Base-by-base conservation (phyloP, 1,284 basidiomycete genomes). In the Pseudozyma pruni region DNA sequence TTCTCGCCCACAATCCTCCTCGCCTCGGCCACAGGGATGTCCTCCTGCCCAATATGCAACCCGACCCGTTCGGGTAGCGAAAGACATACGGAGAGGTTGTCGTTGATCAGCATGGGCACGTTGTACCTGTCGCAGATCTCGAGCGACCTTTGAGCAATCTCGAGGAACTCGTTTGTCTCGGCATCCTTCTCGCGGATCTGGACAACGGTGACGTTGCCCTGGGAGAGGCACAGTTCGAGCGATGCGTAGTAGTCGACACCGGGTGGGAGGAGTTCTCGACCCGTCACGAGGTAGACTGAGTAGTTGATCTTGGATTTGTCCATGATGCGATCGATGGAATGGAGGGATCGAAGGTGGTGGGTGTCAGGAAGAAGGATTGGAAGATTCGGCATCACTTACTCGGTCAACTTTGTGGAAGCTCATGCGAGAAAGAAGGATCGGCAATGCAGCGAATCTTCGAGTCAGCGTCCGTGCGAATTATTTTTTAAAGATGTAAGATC, bases 41-140 rank as follows among this genome's bases (percentile, higher is more conserved):
- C 94, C 0, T 88, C 88, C 84, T 98, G 94, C 4, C 94, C 94
- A 46, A 98, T 85, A 78, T 98, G 94, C 10, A 97, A 88, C 6
- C 92, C 94, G 45, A 89, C 88, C 2, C 89, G 90, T 9, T 81
- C 82, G 46, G 79, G 73, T 1, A 81, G 72, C 7, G 69, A 64
- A 4, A 74, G 61, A 14, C 73, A 75, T 2, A 81, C 74, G 32
- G 68, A 55, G 13, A 81, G 51, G 23, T 76, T 79, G 54, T 81
- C 80, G 47, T 98, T 97, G 84, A 98, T 91, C 59, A 98, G 85
- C 25, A 98, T 85, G 0, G 92, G 93, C 19, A 96, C 88, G 45
- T 87, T 86, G 85, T 94, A 91, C 83, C 87, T 87, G 75, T 89
- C 87, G 79, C 92, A 94, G 20, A 97, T 85, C 17, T 80, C 85